Conservation (phyloP, 305 asterid species). For the Nicotiana rustica region DNA sequence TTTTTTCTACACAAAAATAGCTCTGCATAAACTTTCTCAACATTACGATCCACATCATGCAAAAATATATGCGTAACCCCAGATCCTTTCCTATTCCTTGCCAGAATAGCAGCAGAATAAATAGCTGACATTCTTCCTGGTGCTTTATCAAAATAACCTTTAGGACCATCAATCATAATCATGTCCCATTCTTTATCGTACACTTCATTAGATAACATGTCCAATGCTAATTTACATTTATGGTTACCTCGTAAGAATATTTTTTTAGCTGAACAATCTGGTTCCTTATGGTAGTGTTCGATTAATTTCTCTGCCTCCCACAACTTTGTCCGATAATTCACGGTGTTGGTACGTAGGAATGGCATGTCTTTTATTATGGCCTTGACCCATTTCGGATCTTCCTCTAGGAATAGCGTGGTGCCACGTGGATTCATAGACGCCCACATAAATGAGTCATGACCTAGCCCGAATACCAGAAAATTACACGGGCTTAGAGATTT, state of each 20-base stretch:
- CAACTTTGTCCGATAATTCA: slow-evolving; percentile 63
- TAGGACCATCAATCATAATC: slow-evolving; percentile 89
- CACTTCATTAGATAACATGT: slow-evolving; percentile 68
- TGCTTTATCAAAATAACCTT: slow-evolving; percentile 75
- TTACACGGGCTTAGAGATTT: slow-evolving; percentile 51
- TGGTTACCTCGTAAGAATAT: slow-evolving; percentile 64
- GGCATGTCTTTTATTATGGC: slow-evolving; percentile 60
- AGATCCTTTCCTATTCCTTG: slow-evolving; percentile 62
- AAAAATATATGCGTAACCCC: slow-evolving; percentile 77
- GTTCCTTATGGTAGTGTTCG: slow-evolving; percentile 49
- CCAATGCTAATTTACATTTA: slow-evolving; percentile 64
- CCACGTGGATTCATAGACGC: slow-evolving; percentile 70
- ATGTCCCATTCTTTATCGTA: slow-evolving; percentile 80
- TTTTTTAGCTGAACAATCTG: slow-evolving; percentile 56
- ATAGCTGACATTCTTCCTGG: slow-evolving; percentile 92
- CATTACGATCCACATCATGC: slow-evolving; percentile 80
- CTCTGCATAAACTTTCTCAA: slow-evolving; percentile 75
- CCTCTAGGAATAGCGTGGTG: slow-evolving; percentile 76
- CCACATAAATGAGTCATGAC: slow-evolving; percentile 88
- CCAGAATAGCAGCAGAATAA: slow-evolving; percentile 87
- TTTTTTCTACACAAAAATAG: slow-evolving; percentile 68
- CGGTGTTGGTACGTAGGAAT: slow-evolving; percentile 59
- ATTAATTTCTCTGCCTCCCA: slow-evolving; percentile 62
- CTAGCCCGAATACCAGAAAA: slow-evolving; percentile 81
- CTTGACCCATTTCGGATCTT: slow-evolving; percentile 71